Conservation (phyloP, 768 basidiomycete species). For the Phaeotremella skinneri region DNA sequence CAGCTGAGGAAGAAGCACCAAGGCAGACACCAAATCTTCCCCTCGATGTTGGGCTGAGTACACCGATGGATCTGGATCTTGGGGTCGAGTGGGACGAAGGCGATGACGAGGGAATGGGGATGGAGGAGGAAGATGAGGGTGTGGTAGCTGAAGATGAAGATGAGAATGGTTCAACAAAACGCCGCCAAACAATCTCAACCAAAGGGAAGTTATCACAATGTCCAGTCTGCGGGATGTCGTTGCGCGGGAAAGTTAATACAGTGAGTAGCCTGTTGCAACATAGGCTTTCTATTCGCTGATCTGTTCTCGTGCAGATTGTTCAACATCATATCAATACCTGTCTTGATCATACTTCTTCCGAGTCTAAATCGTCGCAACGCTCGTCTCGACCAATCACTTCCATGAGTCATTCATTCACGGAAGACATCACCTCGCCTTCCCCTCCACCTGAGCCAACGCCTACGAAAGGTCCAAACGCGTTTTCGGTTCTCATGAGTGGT, state of each 20-base stretch:
- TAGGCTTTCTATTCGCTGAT: conserved; percentile 6
- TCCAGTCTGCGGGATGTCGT: conserved; percentile 42
- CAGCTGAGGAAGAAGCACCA: not conserved
- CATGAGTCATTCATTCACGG: conserved; percentile 31
- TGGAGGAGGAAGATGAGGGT: conserved; percentile 46
- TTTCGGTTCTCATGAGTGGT: conserved; percentile 86
- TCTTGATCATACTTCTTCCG: conserved; percentile 53
- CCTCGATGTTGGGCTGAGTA: not conserved
- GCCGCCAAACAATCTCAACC: conserved; percentile 1
- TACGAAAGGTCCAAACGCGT: conserved; percentile 56
- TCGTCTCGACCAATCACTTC: conserved; percentile 44
- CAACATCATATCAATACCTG: conserved; percentile 63
- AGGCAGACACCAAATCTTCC: not conserved
- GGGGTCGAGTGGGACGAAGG: conserved; percentile 67
- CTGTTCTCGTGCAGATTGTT: conserved; percentile 55
- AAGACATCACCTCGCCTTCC: conserved; percentile 30
- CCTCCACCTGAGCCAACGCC: conserved; percentile 27
- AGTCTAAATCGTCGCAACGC: not conserved
- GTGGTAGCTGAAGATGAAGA: conserved; percentile 29
- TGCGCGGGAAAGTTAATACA: conserved; percentile 37
- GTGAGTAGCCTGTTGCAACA: conserved; percentile 42
- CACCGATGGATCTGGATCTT: conserved; percentile 18
- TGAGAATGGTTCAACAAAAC: conserved; percentile 12
- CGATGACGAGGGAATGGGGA: conserved; percentile 64
- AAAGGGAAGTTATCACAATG: conserved; percentile 35